phyloP scores from a whole-genome alignment of 1,284 basidiomycete genomes.

The Melampsora larici-populina region DNA sequence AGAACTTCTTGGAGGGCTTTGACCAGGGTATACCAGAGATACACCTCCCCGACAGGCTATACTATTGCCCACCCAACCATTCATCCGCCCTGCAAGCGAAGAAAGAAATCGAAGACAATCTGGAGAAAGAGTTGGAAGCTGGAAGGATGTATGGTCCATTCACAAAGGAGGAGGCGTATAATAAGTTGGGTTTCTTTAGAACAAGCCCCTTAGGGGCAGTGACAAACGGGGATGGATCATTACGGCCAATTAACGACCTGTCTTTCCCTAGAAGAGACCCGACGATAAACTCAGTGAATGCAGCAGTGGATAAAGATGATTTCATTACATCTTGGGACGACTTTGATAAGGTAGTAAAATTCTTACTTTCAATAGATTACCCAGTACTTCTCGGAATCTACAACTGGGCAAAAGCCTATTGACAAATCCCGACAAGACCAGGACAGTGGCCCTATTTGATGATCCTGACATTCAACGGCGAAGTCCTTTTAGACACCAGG shows the following conservation, averaged over 20 bases:
- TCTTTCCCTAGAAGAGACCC: slow-evolving; percentile 6
- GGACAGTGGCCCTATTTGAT: not conserved
- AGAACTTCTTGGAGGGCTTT: no score
- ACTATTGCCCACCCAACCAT: not conserved
- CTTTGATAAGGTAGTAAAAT: no score
- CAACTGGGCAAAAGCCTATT: no score
- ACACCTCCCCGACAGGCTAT: not conserved
- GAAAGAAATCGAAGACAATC: not conserved
- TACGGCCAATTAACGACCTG: slow-evolving; percentile 7
- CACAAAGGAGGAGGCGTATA: not conserved
- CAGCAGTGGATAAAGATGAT: not conserved
- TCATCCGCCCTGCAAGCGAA: not conserved
- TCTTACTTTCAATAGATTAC: no score
- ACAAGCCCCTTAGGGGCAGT: no score
- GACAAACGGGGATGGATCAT: slow-evolving; percentile 8
- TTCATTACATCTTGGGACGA: not conserved
- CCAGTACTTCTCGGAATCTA: not conserved
- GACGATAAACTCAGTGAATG: not conserved
- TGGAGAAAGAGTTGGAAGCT: not conserved
- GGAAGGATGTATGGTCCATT: slow-evolving; percentile 12
- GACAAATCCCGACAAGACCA: not conserved
- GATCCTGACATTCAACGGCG: no score
- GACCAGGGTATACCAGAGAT: no score
- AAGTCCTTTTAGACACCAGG: no score
- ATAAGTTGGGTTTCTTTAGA: no score